Evolutionary conservation across 2,329 filamentous ascomycete species (phyloP).

Genomic region (Diaporthe aspalathi): DNA sequence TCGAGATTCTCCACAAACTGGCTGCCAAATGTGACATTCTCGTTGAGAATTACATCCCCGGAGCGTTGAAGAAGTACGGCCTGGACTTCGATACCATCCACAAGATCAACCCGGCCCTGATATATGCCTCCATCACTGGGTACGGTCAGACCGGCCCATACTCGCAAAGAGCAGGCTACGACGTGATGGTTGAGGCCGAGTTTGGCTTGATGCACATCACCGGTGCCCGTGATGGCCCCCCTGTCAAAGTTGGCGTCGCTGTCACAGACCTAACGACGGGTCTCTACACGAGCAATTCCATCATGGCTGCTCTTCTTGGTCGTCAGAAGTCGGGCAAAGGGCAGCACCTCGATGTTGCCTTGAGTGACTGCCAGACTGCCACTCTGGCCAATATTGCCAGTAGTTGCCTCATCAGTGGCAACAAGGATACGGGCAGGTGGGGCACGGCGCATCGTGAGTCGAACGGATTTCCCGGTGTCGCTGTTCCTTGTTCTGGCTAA

Average conservation of each 20-base stretch:
- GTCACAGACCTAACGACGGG: slow-evolving; percentile 97
- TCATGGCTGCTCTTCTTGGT: slow-evolving; percentile 91
- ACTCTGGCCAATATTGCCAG: slow-evolving; percentile 96
- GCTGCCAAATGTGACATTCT: slow-evolving; percentile 89
- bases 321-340: slow-evolving; percentile 80
- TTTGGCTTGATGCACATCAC: slow-evolving; percentile 99
- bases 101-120: slow-evolving; percentile 84
- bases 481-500: slow-evolving; percentile 18
- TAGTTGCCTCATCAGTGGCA: slow-evolving; percentile 86
- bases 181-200: slow-evolving; percentile 99
- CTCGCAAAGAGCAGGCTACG: slow-evolving; percentile 88
- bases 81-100: slow-evolving; percentile 88
- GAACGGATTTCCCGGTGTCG: too few species aligned
- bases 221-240: slow-evolving; percentile 85
- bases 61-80: slow-evolving; percentile 86
- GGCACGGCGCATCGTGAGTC: slow-evolving; percentile 90
- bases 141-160: slow-evolving; percentile 97
- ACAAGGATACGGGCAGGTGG: slow-evolving; percentile 91
- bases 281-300: slow-evolving; percentile 92
- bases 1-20: slow-evolving; percentile 87
- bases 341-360: slow-evolving; percentile 90
- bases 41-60: slow-evolving; percentile 96
- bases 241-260: slow-evolving; percentile 96
- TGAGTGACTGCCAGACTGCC: slow-evolving; percentile 95
- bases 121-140: slow-evolving; percentile 96